Evolutionary conservation across 2,329 filamentous ascomycete genomes (phyloP), one percentile per base, ranked within the genome.

Genomic region (Alternaria gaisen): DNA sequence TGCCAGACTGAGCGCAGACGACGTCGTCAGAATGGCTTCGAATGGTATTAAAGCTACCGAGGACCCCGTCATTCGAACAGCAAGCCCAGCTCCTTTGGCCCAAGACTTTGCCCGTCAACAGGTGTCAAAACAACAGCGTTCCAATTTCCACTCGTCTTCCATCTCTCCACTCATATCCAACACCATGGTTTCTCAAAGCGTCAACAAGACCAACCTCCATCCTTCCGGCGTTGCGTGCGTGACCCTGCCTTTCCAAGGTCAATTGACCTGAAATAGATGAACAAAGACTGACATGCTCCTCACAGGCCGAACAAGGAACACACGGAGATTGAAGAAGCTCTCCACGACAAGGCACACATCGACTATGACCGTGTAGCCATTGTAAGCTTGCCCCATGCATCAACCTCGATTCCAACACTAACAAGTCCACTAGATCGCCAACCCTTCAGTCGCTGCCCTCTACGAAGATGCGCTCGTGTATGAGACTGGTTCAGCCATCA

Each of bases 381-480:
- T 86, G 94, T 97, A 87, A 81, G 92, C 34, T 16, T 30, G 24
- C 44, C 28, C 43, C 22, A 28, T 32, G 36, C 12, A n/a, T 18
- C 9, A 12, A 36, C n/a, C 14, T 14, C 16, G 7, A 43, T 11
- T 32, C 40, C 43, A 57, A 61, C 38, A 36, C 66, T 71, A 53
- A 71, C 68, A 46, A 62, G 44, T 32, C 34, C 42, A 16, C 20
- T 72, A 89, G 87, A 85, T 90, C 73, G 92, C 93, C 83, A 98
- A 99, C 83, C 94, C 94, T 66, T 95, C 94, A 58, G 95, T 98
- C 64, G 90, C 95, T 67, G 91, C 94, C 60, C 90, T 99, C 67
- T 99, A 99, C 86, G 95, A 99, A 88, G 95, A 99, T 91, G 95
- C 95, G 58, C 88, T 99, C 68, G 93, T 94, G 71, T 99, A 98